Evolutionary conservation across 257 asterid genomes (phyloP).

Genomic region (Thymus mandschuricus): DNA sequence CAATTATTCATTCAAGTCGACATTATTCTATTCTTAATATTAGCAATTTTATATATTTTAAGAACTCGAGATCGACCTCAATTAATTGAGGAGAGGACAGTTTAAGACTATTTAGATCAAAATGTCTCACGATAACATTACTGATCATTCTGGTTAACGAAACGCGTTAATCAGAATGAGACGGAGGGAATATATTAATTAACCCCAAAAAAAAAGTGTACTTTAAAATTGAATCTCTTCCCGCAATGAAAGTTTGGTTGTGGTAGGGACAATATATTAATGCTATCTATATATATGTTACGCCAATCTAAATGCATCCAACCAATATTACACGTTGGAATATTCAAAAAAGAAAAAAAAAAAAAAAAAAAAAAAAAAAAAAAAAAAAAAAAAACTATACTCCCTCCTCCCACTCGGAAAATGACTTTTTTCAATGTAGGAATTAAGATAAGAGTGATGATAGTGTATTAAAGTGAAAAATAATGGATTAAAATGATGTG

Average conservation of each 20-base stretch:
- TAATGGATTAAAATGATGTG: no score
- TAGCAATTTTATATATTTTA: background rate
- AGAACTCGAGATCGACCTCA: background rate
- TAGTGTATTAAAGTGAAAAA: no score
- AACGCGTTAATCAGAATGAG: no score
- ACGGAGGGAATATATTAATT: no score
- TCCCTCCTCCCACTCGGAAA: background rate
- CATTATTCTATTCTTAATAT: background rate
- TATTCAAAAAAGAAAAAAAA: background rate
- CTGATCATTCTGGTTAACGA: no score
- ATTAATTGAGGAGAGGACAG: background rate
- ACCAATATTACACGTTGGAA: background rate
- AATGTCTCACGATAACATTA: background rate
- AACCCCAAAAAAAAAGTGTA: background rate
- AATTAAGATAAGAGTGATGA: no score
- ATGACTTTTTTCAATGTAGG: no score
- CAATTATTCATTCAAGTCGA: background rate
- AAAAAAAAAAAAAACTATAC: background rate
- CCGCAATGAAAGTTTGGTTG: background rate
- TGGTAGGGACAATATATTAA: background rate
- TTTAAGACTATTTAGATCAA: background rate
- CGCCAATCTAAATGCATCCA: background rate
- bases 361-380: no score
- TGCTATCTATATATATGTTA: no score
- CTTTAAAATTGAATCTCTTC: background rate